Evolutionary conservation across 108 stramenopile species (phyloP), one percentile per base, ranked within the genome.

Genomic region (Parietichytrium sp.): DNA sequence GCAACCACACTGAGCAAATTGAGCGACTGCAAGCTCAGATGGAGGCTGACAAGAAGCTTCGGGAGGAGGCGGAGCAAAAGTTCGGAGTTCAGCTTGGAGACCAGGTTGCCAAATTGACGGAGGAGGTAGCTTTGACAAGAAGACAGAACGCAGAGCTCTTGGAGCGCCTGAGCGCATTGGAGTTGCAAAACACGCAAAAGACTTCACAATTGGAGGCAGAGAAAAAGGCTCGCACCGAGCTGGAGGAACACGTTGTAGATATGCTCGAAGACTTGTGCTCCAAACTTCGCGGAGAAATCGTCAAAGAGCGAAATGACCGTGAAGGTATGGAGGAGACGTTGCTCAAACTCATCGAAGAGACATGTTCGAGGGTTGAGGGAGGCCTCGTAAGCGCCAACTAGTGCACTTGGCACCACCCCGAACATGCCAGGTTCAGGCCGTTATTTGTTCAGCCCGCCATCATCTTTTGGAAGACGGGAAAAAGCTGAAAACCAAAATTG

Each of bases 271-370:
- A 72, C 20, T 42, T 72, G 6, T 72, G 61, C 45, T 42, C 45
- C 16, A 72, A 72, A 42, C 36, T 72, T 33, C 61, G 61, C 61
- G 45, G 45, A n/a, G 61, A 72, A 25, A 72, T 72, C 33, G 16
- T 72, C 38, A 42, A 33, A 6, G 61, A 72, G 42, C 61, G 61
- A 13, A 72, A 72, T 42, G 61, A 72, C 61, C 1, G 61, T 6
- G 61, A 72, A 20, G 36, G 38, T 0, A 72, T 72, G 61, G 61
- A 72, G 20, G 61, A 72, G 42, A 72, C 61, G 13, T 42, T 72
- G 16, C 61, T 72, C 61, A 72, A 72, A 20, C 61, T 72, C 45
- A 72, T 72, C 20, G 61, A 72, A 42, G 61, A 72, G 20, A 72
- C 61, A 6, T 72, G 61, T 27, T 33, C 61, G 1, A 33, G 61